phyloP scores from a whole-genome alignment of 352 stramenopile genomes.

The Pelagophyceae sp. region DNA sequence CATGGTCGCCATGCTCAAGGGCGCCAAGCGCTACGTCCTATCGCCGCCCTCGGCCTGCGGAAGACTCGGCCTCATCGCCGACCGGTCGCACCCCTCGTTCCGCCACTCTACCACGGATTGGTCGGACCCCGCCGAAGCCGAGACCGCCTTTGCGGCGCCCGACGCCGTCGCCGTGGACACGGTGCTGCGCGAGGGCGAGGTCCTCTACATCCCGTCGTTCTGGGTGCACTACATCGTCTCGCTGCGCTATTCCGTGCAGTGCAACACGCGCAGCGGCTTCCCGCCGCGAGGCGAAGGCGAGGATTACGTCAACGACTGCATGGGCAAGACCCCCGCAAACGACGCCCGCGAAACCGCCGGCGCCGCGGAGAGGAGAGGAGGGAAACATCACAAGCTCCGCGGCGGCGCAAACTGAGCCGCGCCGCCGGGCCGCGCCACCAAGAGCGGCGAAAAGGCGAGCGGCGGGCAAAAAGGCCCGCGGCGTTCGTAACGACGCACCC shows the following conservation, averaged over 20 bases:
- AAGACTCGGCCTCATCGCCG: constrained; percentile 53
- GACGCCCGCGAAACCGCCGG: too few species aligned
- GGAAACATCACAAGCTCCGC: too few species aligned
- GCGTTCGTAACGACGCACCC: too few species aligned
- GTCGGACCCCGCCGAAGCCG: constrained; percentile 10
- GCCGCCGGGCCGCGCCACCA: too few species aligned
- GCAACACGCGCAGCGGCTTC: constrained; percentile 65
- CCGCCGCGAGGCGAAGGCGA: constrained; percentile 3
- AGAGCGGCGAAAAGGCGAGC: too few species aligned
- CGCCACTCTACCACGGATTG: constrained; percentile 55
- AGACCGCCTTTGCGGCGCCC: not conserved
- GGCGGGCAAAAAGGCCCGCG: too few species aligned
- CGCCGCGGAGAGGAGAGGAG: too few species aligned
- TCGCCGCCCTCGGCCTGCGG: constrained; percentile 70
- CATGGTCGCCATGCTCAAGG: constrained; percentile 78
- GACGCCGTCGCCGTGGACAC: constrained; percentile 70
- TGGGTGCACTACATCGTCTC: constrained; percentile 94
- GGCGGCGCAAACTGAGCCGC: too few species aligned
- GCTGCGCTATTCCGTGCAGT: constrained; percentile 83
- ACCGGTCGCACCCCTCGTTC: constrained; percentile 42
- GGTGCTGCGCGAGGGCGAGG: constrained; percentile 76
- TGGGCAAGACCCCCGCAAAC: too few species aligned
- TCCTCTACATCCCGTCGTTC: constrained; percentile 84
- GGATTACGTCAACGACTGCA: not conserved
- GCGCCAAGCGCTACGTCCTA: constrained; percentile 81